Evolutionary conservation across 306 rosid species (phyloP), one percentile per base, ranked within the genome.

Genomic region (Prunus salicina): DNA sequence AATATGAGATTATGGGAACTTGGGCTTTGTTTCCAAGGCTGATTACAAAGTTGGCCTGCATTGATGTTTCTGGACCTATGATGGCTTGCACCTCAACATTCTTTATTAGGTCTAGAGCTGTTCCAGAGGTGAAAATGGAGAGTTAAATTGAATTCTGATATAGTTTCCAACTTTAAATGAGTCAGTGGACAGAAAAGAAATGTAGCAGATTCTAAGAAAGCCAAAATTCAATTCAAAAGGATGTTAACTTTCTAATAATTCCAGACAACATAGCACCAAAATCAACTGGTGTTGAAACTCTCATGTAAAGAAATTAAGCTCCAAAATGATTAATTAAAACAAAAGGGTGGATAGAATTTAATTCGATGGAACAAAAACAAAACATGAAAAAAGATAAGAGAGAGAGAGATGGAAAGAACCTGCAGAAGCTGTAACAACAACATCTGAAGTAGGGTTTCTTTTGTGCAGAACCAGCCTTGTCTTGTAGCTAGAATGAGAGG

Each of bases 11-110:
- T 22, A 91, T 77, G 46, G 93, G 96, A 0, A 87, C 84, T 1
- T 68, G 84, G 10, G 89, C 79, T 73, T 88, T 81, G 38, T 79
- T 72, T 51, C 89, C 93, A 0, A 88, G 83, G 30, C 67, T n/a
- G 78, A 84, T 88, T 16, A 91, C 30, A 12, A 88, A 91, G 63
- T 50, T 79, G 8, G 96, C 74, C 22, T 91, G 75, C 84, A 72
- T 86, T 10, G 96, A 82, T 32, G 81, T 80, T 43, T 3, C 12
- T 19, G 89, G 91, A 9, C 96, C 96, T 7, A 91, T 62, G 19
- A 84, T 77, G 25, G 87, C 85, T 67, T 73, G 43, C 18, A 84
- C 82, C 71, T 74, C 2, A 0, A 18, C 79, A 15, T 84, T 72
- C 71, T 80, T 74, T 9, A 80, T 69, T 16, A 84, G 68, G 25